These are phyloP conservation scores for Xylariaceae sp. DNA, from an alignment of 2,329 filamentous ascomycete species.

Conservation along the genomic window DNA sequence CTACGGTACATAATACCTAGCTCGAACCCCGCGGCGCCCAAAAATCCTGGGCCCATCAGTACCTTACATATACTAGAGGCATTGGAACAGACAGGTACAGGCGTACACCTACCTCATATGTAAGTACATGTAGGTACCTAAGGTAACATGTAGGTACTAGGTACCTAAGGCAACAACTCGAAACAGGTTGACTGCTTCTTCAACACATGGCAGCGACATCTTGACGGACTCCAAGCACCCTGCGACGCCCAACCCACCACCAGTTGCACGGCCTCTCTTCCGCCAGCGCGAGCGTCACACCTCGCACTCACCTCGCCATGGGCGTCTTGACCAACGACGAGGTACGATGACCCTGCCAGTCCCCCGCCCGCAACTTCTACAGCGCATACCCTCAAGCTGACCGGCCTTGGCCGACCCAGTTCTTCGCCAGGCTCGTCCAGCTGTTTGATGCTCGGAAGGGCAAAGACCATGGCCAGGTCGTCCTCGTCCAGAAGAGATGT, in stretches of 20 bases:
- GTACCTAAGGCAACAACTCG: too few relatives aligned
- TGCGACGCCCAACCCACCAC: neutral
- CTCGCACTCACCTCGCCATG: slow-evolving; percentile 27
- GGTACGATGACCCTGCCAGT: slow-evolving; percentile 33
- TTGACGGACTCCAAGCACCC: neutral
- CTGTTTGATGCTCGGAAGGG: slow-evolving; percentile 65
- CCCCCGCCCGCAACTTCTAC: neutral
- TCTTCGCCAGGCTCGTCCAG: slow-evolving; percentile 65
- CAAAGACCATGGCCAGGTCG: slow-evolving; percentile 69
- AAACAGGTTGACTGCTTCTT: too few relatives aligned
- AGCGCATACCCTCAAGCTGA: neutral
- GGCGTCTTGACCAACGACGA: slow-evolving; percentile 59
- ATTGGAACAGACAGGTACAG: too few relatives aligned
- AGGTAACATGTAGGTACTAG: too few relatives aligned
- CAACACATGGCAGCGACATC: too few relatives aligned
- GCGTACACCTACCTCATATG: too few relatives aligned
- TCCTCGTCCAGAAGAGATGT: slow-evolving; percentile 74
- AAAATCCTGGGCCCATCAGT: too few relatives aligned
- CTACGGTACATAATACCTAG: too few relatives aligned
- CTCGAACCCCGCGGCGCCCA: too few relatives aligned
- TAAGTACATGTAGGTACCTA: too few relatives aligned
- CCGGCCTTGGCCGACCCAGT: slow-evolving; percentile 46
- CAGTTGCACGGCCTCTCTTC: neutral
- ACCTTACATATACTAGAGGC: too few relatives aligned
- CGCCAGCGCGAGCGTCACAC: neutral